Conservation (phyloP, 768 basidiomycete species). For the Russula abietina region DNA sequence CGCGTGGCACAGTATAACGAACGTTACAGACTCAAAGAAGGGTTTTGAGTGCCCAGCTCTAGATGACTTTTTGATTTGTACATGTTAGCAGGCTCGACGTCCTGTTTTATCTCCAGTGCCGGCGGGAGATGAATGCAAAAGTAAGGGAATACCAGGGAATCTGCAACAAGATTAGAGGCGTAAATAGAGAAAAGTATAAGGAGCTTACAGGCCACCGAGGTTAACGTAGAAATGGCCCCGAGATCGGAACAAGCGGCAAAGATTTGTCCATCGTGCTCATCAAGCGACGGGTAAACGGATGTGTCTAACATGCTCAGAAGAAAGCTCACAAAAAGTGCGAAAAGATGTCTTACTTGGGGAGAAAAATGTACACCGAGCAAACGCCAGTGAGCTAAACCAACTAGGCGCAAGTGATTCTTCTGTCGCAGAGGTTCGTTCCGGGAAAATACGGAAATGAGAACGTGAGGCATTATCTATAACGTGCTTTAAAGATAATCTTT, state of each 20-base stretch:
- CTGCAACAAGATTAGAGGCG: constrained; percentile 8
- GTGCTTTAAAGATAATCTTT: constrained; percentile 18
- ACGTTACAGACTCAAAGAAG: constrained; percentile 12
- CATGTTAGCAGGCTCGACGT: constrained; percentile 24
- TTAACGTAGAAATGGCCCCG: background rate
- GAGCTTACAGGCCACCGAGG: constrained; percentile 13
- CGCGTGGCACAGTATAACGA: background rate
- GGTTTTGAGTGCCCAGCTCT: constrained; percentile 13
- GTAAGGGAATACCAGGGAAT: constrained; percentile 19
- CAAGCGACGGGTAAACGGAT: background rate
- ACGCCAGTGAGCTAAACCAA: background rate
- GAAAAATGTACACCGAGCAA: background rate
- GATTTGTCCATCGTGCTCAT: background rate
- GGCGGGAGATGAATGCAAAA: background rate
- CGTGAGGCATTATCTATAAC: constrained; percentile 23
- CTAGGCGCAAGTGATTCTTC: background rate
- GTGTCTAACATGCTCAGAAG: background rate
- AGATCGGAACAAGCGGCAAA: background rate
- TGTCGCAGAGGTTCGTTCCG: constrained; percentile 7
- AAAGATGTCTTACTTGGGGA: background rate
- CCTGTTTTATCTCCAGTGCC: background rate
- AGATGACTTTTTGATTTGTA: constrained; percentile 17
- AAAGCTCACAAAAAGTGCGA: background rate
- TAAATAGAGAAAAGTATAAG: background rate
- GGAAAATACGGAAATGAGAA: background rate